Percentiles rank a stretch among this genome's conserved stretches.
Evolutionary conservation across 768 basidiomycete genomes (phyloP).

Genomic region (Agaricus sinodeliciosus): DNA sequence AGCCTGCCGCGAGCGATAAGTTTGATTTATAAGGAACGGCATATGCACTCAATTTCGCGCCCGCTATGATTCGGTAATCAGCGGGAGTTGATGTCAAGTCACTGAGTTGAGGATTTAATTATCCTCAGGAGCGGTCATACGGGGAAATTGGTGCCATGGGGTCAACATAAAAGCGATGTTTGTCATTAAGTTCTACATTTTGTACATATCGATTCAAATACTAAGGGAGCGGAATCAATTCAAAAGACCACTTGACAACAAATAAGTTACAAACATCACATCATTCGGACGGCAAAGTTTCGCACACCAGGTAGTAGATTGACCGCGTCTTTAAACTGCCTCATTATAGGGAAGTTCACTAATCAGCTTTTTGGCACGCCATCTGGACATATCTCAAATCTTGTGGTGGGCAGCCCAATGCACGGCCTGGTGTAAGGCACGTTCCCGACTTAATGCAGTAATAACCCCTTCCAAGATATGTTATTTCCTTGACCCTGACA

Average conservation of each 20-base stretch:
- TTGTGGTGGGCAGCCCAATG: too few relatives aligned
- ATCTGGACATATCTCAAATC: too few relatives aligned
- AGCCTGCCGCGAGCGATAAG: background rate
- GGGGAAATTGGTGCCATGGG: conserved; percentile 7
- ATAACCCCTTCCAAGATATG: too few relatives aligned
- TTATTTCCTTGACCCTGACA: too few relatives aligned
- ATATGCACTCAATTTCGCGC: background rate
- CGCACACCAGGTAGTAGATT: background rate
- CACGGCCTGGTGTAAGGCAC: too few relatives aligned
- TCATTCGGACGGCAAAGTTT: too few relatives aligned
- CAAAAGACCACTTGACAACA: too few relatives aligned
- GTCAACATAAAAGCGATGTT: background rate
- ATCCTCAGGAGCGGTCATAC: background rate
- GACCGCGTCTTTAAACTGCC: background rate
- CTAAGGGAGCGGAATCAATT: background rate
- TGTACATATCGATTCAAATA: background rate
- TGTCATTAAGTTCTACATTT: background rate
- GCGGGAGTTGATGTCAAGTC: background rate
- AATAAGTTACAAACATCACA: too few relatives aligned
- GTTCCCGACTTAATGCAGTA: too few relatives aligned
- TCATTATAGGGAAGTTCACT: too few relatives aligned
- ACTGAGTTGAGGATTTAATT: background rate
- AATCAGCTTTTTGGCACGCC: too few relatives aligned
- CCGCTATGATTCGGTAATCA: background rate
- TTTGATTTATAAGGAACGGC: background rate